Conservation (phyloP, 768 basidiomycete species). For the Lactarius sp. region DNA sequence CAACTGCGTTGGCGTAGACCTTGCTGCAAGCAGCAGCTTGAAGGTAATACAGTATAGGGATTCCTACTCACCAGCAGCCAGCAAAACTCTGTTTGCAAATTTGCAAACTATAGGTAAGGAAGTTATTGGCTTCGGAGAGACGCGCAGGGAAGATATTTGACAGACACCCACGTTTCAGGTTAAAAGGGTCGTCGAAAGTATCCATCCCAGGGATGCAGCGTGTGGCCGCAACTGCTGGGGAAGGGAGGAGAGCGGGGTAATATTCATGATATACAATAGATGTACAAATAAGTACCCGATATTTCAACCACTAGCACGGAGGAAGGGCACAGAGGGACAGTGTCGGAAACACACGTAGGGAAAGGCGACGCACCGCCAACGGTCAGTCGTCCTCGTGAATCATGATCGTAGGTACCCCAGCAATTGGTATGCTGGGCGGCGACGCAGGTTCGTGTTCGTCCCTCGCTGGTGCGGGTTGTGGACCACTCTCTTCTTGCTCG, state of each 20-base stretch:
- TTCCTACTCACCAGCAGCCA: background rate
- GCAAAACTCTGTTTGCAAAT: background rate
- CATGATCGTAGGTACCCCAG: conserved; percentile 38
- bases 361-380: conserved; percentile 6
- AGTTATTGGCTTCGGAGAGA: background rate
- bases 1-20: too few species aligned
- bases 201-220: background rate
- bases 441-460: conserved; percentile 4
- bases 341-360: background rate
- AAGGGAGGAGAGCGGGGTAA: background rate
- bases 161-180: background rate
- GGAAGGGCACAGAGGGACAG: background rate
- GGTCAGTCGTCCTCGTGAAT: conserved; percentile 50
- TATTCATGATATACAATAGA: background rate
- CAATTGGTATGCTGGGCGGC: conserved; percentile 26
- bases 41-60: too few species aligned
- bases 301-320: background rate
- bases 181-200: background rate
- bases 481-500: conserved; percentile 27
- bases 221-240: background rate
- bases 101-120: background rate
- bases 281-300: background rate
- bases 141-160: background rate
- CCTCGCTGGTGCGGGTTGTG: conserved; percentile 21
- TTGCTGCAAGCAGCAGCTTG: too few species aligned